Conservation (phyloP, 73 alveolate species). For the Breviolum minutum region DNA sequence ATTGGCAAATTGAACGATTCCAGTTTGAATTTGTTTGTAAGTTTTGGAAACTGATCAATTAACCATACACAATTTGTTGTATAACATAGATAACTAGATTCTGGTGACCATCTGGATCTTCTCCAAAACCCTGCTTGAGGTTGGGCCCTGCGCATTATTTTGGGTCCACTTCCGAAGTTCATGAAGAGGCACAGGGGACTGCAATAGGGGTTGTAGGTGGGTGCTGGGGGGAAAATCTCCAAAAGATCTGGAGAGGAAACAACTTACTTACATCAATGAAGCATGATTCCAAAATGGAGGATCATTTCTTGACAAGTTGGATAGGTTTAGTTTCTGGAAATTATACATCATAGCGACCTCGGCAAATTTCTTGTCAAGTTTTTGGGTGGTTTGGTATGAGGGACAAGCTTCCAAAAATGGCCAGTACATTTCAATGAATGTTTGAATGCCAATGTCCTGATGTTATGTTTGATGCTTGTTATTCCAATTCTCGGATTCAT, state of each 20-base stretch:
- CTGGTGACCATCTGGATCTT: background rate
- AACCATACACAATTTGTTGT: background rate
- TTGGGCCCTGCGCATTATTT: conserved; percentile 69
- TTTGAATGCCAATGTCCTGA: too few relatives aligned
- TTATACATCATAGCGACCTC: too few relatives aligned
- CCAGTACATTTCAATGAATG: too few relatives aligned
- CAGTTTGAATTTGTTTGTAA: background rate
- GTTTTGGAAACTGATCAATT: background rate
- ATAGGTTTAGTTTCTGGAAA: too few relatives aligned
- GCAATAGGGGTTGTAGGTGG: background rate
- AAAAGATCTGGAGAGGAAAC: background rate
- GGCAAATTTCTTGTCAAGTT: too few relatives aligned
- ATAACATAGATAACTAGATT: background rate
- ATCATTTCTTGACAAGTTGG: too few relatives aligned
- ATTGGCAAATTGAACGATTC: too few relatives aligned
- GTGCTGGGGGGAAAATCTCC: too few relatives aligned
- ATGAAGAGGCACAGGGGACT: conserved; percentile 18
- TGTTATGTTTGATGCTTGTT: too few relatives aligned
- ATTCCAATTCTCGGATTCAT: too few relatives aligned
- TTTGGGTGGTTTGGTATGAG: too few relatives aligned
- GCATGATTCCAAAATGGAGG: background rate
- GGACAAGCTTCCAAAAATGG: too few relatives aligned
- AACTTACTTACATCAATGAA: background rate
- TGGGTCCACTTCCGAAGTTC: conserved; percentile 80
- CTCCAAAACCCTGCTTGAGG: background rate